phyloP scores from a whole-genome alignment of 176 grass and related monocot genomes.

The Oryza meyeriana region DNA sequence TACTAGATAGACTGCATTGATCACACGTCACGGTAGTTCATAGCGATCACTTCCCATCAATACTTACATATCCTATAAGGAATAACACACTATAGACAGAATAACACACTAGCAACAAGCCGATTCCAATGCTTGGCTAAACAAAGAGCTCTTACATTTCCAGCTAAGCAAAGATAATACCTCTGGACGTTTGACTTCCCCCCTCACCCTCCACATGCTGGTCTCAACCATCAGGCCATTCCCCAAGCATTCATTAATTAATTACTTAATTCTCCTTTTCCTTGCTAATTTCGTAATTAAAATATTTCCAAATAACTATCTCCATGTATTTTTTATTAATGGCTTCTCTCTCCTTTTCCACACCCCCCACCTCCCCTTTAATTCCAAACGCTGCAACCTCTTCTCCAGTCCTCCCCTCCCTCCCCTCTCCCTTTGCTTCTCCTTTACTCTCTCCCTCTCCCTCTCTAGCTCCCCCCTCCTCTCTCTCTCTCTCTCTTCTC shows the following conservation, averaged over 20 bases:
- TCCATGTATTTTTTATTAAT: constrained; percentile 10
- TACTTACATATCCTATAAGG: no score
- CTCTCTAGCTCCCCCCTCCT: neutral
- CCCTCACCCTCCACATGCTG: constrained; percentile 42
- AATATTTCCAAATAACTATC: constrained; percentile 22
- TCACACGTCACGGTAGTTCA: no score
- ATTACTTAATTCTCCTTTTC: neutral
- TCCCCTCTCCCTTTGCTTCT: constrained; percentile 31
- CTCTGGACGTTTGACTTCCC: constrained; percentile 42
- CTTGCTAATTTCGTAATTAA: constrained; percentile 14
- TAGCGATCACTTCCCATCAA: no score
- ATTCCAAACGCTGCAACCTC: constrained; percentile 39
- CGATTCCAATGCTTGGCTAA: neutral
- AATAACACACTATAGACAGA: no score
- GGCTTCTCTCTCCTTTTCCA: constrained; percentile 34
- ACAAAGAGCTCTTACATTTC: neutral
- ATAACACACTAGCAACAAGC: neutral
- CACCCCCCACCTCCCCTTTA: constrained; percentile 33
- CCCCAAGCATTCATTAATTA: constrained; percentile 28
- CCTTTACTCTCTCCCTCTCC: constrained; percentile 41
- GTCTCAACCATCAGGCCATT: constrained; percentile 7
- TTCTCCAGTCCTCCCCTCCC: neutral
- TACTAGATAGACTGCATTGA: no score
- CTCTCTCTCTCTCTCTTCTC: constrained; percentile 24
- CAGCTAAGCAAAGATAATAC: constrained; percentile 17